Conservation (phyloP, 352 stramenopile genomes). For the Peronospora farinosa region DNA sequence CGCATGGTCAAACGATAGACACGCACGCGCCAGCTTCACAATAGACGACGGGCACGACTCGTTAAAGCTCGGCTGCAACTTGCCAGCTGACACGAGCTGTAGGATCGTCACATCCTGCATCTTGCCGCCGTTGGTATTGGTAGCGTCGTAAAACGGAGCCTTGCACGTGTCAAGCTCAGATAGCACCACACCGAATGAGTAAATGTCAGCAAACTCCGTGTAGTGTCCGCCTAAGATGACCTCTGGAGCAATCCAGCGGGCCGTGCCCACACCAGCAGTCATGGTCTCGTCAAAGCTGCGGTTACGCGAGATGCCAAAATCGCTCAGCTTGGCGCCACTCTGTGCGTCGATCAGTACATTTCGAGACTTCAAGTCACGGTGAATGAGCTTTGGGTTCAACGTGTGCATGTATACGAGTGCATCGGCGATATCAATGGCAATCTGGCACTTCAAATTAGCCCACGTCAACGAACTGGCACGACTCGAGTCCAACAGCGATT, state of each 20-base stretch:
- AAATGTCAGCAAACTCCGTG: slow-evolving; percentile 52
- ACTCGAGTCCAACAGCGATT: slow-evolving; percentile 38
- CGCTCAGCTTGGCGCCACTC: slow-evolving; percentile 53
- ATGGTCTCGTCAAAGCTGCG: slow-evolving; percentile 52
- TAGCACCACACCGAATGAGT: slow-evolving; percentile 50
- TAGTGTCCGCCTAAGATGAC: slow-evolving; percentile 47
- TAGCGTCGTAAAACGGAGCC: slow-evolving; percentile 48
- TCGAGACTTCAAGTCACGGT: slow-evolving; percentile 63
- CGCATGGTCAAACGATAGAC: slow-evolving; percentile 55
- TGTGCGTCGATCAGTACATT: slow-evolving; percentile 62
- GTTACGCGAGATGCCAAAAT: slow-evolving; percentile 66
- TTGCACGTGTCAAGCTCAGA: slow-evolving; percentile 67
- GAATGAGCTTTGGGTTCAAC: slow-evolving; percentile 55
- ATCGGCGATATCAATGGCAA: slow-evolving; percentile 62
- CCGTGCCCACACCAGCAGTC: slow-evolving; percentile 51
- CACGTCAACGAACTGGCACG: slow-evolving; percentile 40
- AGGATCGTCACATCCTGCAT: slow-evolving; percentile 62
- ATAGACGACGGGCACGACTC: slow-evolving; percentile 43
- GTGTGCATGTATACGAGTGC: slow-evolving; percentile 69
- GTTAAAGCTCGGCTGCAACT: slow-evolving; percentile 59
- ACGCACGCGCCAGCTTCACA: slow-evolving; percentile 52
- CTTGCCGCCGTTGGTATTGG: slow-evolving; percentile 54
- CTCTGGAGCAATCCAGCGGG: slow-evolving; percentile 51
- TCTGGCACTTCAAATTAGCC: slow-evolving; percentile 59
- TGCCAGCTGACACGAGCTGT: slow-evolving; percentile 57